A percentile compares a stretch with the other conserved stretches of the same genome.
Evolutionary conservation across 495 filamentous ascomycete genomes (phyloP).

Genomic region (Annulohypoxylon nitens): DNA sequence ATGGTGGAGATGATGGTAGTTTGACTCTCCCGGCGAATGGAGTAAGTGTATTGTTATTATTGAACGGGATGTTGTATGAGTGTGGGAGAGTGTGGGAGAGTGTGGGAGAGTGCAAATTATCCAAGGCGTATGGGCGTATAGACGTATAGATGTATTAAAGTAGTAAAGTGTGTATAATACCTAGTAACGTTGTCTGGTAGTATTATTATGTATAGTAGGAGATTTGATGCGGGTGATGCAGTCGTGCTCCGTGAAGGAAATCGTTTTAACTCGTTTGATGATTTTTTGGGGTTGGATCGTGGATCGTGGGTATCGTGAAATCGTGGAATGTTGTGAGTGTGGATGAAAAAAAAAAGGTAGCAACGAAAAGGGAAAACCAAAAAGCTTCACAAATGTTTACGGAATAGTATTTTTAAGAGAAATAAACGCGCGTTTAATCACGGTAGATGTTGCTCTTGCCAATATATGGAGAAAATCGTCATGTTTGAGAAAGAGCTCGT

Average conservation of each 20-base stretch:
- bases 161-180: no score
- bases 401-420: not conserved
- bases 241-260: constrained; percentile 2
- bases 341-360: not conserved
- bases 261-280: constrained; percentile 1
- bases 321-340: constrained; percentile 1
- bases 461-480: not conserved
- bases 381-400: not conserved
- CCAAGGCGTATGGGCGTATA: not conserved
- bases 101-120: not conserved
- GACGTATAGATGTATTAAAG: no score
- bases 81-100: not conserved
- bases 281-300: constrained; percentile 2
- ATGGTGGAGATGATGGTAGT: not conserved
- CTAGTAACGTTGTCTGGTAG: not conserved
- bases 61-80: not conserved
- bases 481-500: not conserved
- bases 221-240: constrained; percentile 6
- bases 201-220: constrained; percentile 5
- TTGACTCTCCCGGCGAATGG: not conserved
- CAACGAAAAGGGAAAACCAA: not conserved
- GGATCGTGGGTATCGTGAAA: constrained; percentile 3
- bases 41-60: not conserved
- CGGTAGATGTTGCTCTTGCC: not conserved
- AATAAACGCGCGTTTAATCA: not conserved